phyloP scores from a whole-genome alignment of 108 stramenopile genomes.

The Skeletonema grethae region DNA sequence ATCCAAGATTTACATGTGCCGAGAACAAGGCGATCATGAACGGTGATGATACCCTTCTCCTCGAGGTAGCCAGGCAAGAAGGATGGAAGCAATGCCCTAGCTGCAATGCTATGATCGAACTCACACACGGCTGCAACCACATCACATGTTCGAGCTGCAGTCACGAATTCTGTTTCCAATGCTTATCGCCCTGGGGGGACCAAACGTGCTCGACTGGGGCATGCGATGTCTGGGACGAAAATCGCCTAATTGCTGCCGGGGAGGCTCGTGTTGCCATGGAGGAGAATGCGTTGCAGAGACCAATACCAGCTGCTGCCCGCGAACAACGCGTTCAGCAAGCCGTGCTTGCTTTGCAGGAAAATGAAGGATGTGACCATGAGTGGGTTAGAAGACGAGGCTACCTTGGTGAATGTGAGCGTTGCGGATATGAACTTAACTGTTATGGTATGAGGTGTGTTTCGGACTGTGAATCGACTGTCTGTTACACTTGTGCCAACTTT shows the following conservation, averaged over 20 bases:
- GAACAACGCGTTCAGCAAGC: slow-evolving; percentile 22
- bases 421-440: slow-evolving; percentile 31
- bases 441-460: slow-evolving; percentile 61
- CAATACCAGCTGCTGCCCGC: slow-evolving; percentile 21
- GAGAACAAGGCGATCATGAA: slow-evolving; percentile 23
- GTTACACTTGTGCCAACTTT: slow-evolving; percentile 68
- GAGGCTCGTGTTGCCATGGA: slow-evolving; percentile 56
- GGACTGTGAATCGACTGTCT: slow-evolving; percentile 58
- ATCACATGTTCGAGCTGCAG: slow-evolving; percentile 55
- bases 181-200: slow-evolving; percentile 45
- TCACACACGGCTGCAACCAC: slow-evolving; percentile 58
- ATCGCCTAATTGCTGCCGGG: slow-evolving; percentile 46
- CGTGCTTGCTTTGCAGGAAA: slow-evolving; percentile 30
- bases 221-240: slow-evolving; percentile 60
- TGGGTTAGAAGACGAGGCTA: slow-evolving; percentile 41
- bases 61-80: slow-evolving; percentile 27
- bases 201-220: slow-evolving; percentile 36
- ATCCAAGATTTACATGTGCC: slow-evolving; percentile 43
- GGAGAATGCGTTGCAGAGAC: slow-evolving; percentile 26
- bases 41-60: slow-evolving; percentile 33
- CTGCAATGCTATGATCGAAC: slow-evolving; percentile 53
- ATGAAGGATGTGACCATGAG: slow-evolving; percentile 54
- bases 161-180: slow-evolving; percentile 59
- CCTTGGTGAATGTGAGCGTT: slow-evolving; percentile 47
- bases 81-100: slow-evolving; percentile 66